Conservation (phyloP, 2,329 filamentous ascomycete species). For the Arthrobotrys musiformis region DNA sequence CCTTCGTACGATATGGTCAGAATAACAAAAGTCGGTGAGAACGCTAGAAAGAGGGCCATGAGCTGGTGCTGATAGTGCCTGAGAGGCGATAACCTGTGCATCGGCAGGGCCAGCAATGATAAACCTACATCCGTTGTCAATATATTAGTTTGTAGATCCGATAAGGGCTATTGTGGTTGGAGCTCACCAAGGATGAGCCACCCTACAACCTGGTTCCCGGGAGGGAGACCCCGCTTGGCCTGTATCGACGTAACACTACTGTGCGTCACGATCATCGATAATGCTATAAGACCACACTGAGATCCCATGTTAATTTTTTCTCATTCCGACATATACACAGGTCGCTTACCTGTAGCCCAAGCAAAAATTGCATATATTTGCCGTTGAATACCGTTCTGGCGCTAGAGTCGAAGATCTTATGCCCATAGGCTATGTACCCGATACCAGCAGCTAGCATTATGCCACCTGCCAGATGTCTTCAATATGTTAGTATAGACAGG, state of each 20-base stretch:
- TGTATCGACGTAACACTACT: constrained; percentile 87
- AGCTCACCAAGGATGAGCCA: constrained; percentile 78
- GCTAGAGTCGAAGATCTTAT: constrained; percentile 6
- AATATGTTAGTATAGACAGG: constrained; percentile 71
- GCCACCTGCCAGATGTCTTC: constrained; percentile 61
- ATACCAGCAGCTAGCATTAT: not conserved
- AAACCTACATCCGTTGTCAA: constrained; percentile 66
- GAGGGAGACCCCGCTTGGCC: constrained; percentile 82
- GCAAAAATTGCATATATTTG: constrained; percentile 64
- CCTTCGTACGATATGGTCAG: constrained; percentile 97
- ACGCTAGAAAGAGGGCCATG: constrained; percentile 88
- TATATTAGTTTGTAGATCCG: not conserved
- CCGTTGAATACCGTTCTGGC: constrained; percentile 20
- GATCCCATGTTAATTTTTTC: not conserved
- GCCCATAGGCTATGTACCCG: constrained; percentile 21
- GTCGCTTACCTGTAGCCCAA: constrained; percentile 64
- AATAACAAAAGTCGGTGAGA: constrained; percentile 92
- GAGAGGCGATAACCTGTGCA: constrained; percentile 83
- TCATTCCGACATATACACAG: not conserved
- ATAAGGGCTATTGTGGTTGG: not conserved
- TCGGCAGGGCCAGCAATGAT: constrained; percentile 81
- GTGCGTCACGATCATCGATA: constrained; percentile 86
- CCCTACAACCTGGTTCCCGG: constrained; percentile 86
- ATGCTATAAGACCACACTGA: constrained; percentile 58
- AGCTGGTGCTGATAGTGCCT: constrained; percentile 90